A percentile compares a stretch with the other conserved stretches of the same genome.
Evolutionary conservation across 345 rosid species (phyloP).

Genomic region (Hibiscus trionum): DNA sequence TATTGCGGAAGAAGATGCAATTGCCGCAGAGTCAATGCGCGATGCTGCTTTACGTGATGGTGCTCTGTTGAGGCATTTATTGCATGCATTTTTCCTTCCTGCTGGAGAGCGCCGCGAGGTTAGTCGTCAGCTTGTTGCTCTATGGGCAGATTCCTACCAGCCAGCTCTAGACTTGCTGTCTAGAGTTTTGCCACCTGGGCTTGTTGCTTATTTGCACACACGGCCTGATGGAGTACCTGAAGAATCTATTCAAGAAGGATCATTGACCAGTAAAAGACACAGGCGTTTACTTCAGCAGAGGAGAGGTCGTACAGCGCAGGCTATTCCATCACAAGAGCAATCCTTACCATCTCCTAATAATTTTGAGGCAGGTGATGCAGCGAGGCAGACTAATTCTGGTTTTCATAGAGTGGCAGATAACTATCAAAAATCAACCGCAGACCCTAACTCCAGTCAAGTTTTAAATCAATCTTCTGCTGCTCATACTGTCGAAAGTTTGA

Average conservation of each 20-base stretch:
- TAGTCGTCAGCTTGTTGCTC: constrained; percentile 97
- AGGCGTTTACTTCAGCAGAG: constrained; percentile 83
- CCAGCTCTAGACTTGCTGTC: constrained; percentile 84
- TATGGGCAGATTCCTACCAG: constrained; percentile 99
- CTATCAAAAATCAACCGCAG: constrained; percentile 38
- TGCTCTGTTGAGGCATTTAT: constrained; percentile 91
- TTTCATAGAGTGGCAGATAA: constrained; percentile 38
- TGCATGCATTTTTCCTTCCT: constrained; percentile 82
- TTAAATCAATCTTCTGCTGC: constrained; percentile 25
- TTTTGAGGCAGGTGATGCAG: constrained; percentile 50
- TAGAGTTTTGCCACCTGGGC: constrained; percentile 96
- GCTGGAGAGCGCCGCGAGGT: constrained; percentile 91
- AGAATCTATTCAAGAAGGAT: constrained; percentile 63
- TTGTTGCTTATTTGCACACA: constrained; percentile 96
- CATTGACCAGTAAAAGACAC: constrained; percentile 68
- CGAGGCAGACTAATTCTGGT: constrained; percentile 35
- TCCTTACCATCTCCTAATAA: constrained; percentile 37
- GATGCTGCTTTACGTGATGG: constrained; percentile 99
- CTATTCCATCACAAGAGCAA: constrained; percentile 54
- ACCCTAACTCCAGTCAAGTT: constrained; percentile 42
- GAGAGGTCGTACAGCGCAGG: constrained; percentile 59
- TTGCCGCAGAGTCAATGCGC: constrained; percentile 99
- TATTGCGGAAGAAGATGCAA: constrained; percentile 99
- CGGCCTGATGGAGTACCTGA: constrained; percentile 59
- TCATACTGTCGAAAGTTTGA: constrained; percentile 41